Evolutionary conservation across 768 basidiomycete genomes (phyloP), one percentile per base, ranked within the genome.

Genomic region (Tremella mesenterica): DNA sequence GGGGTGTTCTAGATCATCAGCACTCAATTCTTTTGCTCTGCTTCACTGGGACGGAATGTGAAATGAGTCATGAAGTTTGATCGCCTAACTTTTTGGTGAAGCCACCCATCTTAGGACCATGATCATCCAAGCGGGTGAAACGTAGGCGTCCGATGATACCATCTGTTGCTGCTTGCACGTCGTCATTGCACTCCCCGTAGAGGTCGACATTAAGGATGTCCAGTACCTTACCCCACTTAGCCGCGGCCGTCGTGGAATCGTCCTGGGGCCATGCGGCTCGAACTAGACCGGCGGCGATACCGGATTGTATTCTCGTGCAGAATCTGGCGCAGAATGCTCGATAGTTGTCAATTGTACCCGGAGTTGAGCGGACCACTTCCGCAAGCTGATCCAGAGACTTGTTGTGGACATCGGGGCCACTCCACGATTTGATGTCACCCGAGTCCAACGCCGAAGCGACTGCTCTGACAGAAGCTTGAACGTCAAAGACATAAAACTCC

Each of bases 401-500:
- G 30, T 81, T 81, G 13, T 69, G 67, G 21, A 91, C 66, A 50
- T 79, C 69, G 1, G 79, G 74, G 2, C 85, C 86, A 4, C 68
- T 72, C 88, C 90, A 92, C 4, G 76, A 54, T 13, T 75, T 72
- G 27, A 80, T 59, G 16, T 78, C 75, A 8, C 76, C 41, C 13
- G 75, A 61, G 3, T 65, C 65, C 28, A 93, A 75, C 2, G 81
- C 82, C 0, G 77, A 73, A 56, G 89, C 78, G 2, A 77, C 75
- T 13, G 76, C 77, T 59, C 79, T 81, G 71, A 92, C 87, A 23
- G 77, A 67, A 1, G 58, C 73, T 33, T 76, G 75, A 10, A 82
- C 78, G 65, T 96, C 84, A 46, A 97, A 77, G 18, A 92, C 85
- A 70, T 97, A 99, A 76, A 84, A 99, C 65, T 97, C 85, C 88